These are phyloP conservation scores for Exobasidium rhododendri DNA, from an alignment of 1,284 basidiomycete species.

Conservation along the genomic window DNA sequence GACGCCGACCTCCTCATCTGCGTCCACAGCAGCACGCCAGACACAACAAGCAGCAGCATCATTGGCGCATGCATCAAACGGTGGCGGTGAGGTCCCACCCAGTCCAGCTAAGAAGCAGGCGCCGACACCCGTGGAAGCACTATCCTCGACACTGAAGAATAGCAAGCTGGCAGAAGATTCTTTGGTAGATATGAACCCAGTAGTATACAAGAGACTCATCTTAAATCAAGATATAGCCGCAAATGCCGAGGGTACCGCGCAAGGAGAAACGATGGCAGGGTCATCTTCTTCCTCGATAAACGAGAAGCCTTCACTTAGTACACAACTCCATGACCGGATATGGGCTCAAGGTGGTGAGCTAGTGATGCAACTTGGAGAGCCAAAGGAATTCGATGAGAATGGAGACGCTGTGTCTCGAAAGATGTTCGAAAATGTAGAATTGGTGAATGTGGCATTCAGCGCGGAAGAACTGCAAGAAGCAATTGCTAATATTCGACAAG, in stretches of 20 bases:
- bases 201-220: constrained; percentile 11
- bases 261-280: background rate
- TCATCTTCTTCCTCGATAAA: background rate
- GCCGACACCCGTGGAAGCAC: constrained; percentile 41
- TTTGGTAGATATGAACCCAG: constrained; percentile 6
- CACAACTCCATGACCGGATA: constrained; percentile 30
- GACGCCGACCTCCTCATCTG: too few relatives aligned
- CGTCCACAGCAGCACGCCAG: too few relatives aligned
- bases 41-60: too few relatives aligned
- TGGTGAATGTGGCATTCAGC: constrained; percentile 16
- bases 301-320: constrained; percentile 17
- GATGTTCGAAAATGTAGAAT: constrained; percentile 4
- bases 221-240: background rate
- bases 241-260: background rate
- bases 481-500: constrained; percentile 26
- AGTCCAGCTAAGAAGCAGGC: too few relatives aligned
- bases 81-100: too few relatives aligned
- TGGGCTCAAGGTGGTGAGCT: constrained; percentile 34
- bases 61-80: too few relatives aligned
- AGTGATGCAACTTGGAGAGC: constrained; percentile 28
- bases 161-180: constrained; percentile 12
- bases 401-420: background rate
- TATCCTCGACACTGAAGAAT: constrained; percentile 27
- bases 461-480: constrained; percentile 30
- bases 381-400: constrained; percentile 8